Percentiles rank a stretch among this genome's conserved stretches.
phyloP scores from a whole-genome alignment of 148 eudicot genomes.

The Rhododendron molle region DNA sequence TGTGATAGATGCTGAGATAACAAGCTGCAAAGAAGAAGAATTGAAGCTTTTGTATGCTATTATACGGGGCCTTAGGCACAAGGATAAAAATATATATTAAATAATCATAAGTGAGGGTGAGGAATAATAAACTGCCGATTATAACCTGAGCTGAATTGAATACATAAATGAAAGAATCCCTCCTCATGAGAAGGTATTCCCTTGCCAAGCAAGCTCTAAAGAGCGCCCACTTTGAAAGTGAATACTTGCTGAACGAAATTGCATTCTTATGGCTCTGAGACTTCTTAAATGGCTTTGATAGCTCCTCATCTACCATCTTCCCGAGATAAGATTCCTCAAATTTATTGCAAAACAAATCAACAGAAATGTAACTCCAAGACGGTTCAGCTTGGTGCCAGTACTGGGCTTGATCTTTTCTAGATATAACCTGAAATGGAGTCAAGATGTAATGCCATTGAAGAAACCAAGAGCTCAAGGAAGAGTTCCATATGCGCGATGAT shows the following conservation, averaged over 20 bases:
- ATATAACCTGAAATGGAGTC: constrained; percentile 42
- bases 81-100: background rate
- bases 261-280: constrained; percentile 34
- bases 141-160: constrained; percentile 65
- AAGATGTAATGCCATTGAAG: background rate
- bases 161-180: constrained; percentile 62
- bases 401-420: constrained; percentile 76
- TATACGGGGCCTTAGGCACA: background rate
- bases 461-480: background rate
- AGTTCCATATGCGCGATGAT: background rate
- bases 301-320: constrained; percentile 36
- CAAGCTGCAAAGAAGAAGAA: constrained; percentile 45
- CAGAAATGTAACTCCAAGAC: constrained; percentile 42
- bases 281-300: constrained; percentile 40
- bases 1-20: constrained; percentile 42
- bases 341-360: constrained; percentile 39
- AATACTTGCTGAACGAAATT: constrained; percentile 35
- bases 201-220: constrained; percentile 69
- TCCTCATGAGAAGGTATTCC: constrained; percentile 64
- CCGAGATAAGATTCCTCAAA: constrained; percentile 47
- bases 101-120: background rate
- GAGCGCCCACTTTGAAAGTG: constrained; percentile 62
- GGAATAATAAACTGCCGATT: background rate
- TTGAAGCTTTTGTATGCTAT: background rate
- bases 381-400: constrained; percentile 45